phyloP scores from a whole-genome alignment of 169 alveolate species.

The Cryptosporidium parvum region DNA sequence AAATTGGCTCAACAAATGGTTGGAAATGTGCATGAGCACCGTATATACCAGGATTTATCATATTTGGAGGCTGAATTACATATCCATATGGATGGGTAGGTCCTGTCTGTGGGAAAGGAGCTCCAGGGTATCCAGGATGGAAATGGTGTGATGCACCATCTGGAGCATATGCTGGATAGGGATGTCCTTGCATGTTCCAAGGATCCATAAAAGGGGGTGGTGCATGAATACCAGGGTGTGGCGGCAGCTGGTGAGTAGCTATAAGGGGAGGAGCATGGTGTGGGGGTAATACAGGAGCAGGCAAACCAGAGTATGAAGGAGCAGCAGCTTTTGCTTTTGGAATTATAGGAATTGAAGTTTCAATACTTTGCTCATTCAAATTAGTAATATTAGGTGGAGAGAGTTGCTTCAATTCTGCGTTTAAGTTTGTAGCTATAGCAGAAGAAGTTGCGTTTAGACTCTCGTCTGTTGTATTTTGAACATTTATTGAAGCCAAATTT shows the following conservation, averaged over 20 bases:
- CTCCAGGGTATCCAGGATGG: slow-evolving; percentile 40
- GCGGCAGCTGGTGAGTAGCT: slow-evolving; percentile 42
- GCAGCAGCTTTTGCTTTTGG: neutral
- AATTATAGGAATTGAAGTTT: slow-evolving; percentile 2
- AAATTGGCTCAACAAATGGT: slow-evolving; percentile 39
- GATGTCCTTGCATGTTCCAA: slow-evolving; percentile 33
- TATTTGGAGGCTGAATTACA: slow-evolving; percentile 28
- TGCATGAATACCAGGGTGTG: slow-evolving; percentile 41
- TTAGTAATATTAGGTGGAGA: neutral
- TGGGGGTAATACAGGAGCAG: slow-evolving; percentile 14
- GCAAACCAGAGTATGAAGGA: neutral
- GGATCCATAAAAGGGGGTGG: slow-evolving; percentile 32
- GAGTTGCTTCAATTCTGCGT: neutral
- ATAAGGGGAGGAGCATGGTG: slow-evolving; percentile 20
- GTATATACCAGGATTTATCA: slow-evolving; percentile 4
- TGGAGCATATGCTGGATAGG: slow-evolving; percentile 21
- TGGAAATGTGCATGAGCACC: slow-evolving; percentile 56
- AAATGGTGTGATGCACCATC: slow-evolving; percentile 18
- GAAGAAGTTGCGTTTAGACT: neutral
- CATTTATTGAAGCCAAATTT: neutral
- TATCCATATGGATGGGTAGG: slow-evolving; percentile 49
- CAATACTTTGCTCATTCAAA: slow-evolving; percentile 1
- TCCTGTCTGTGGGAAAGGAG: slow-evolving; percentile 18
- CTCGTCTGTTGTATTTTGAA: neutral
- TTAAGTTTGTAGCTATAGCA: neutral